phyloP scores from a whole-genome alignment of 2,329 filamentous ascomycete genomes.

The Aspergillus pseudotamarii region DNA sequence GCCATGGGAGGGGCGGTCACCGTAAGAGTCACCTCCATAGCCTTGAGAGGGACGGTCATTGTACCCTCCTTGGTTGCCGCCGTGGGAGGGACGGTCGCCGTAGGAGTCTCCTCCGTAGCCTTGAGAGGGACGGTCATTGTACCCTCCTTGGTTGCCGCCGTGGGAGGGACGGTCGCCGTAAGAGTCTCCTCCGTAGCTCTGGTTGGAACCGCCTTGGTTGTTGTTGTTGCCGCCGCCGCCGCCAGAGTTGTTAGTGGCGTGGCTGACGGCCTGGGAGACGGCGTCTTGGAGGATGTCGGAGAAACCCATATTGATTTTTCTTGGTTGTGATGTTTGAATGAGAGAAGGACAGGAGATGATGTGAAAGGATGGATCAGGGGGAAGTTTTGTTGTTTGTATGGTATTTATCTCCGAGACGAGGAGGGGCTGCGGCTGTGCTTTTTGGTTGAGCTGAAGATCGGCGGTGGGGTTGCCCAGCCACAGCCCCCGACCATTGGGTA shows the following conservation, averaged over 20 bases:
- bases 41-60: too few relatives aligned
- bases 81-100: neutral
- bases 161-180: neutral
- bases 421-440: conserved; percentile 19
- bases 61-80: neutral
- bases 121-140: neutral
- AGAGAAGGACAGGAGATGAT: neutral
- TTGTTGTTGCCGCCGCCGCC: conserved; percentile 2
- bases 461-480: conserved; percentile 4
- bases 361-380: neutral
- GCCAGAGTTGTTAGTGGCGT: neutral
- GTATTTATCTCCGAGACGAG: conserved; percentile 9
- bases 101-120: neutral
- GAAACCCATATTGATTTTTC: conserved; percentile 26
- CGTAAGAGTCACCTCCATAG: neutral
- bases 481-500: neutral
- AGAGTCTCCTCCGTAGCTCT: neutral
- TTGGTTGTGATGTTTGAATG: neutral
- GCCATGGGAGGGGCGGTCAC: neutral
- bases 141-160: neutral
- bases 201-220: neutral
- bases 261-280: conserved; percentile 6
- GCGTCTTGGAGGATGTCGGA: conserved; percentile 21
- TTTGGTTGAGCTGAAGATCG: conserved; percentile 2
- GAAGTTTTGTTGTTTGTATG: neutral